Base-by-base conservation (phyloP, 495 filamentous ascomycete species). In the Cenococcum geophilum region DNA sequence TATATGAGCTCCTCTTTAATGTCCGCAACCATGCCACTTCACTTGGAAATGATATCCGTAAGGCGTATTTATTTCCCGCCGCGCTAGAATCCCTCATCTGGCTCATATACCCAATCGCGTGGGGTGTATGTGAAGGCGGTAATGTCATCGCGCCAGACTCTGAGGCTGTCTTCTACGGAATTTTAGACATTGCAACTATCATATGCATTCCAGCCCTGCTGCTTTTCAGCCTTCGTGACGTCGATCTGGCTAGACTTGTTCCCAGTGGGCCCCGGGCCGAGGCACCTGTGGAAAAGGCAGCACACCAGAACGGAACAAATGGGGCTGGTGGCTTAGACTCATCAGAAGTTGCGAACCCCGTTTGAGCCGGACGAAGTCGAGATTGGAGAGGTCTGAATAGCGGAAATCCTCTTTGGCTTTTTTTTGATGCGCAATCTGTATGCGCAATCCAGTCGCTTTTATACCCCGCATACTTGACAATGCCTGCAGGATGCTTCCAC, bases 21-120 rank as follows among this genome's bases (percentile, higher is more conserved):
- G 81, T 79, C 1, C 78, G 79, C 55, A 76, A 78, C 42, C 76
- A 83, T 58, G 83, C 87, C 32, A 68, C 67, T 22, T 69, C 67
- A 1, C 67, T 86, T 20, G 83, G 83, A 11, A 56, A 70, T 1
- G 76, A 77, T 47, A 70, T 85, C 40, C 69, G 74, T 12, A 73
- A 69, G 23, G 76, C 76, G 4, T 89, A 84, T 68, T 49, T 81
- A 42, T 66, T 76, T 2, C 76, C 81, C 37, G 79, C 80, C 18
- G 72, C 70, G 4, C 78, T 77, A 61, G 73, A 79, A 5, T 70
- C 82, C 25, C 75, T 85, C 60, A 75, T 77, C 67, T 91, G 70
- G 78, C 80, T 85, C 35, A 70, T 89, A n/a, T 90, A 89, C 70
- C 86, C 87, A 5, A 79, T 89, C 58, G 79, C 79, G 11, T 90